Percentiles rank a stretch among this genome's conserved stretches.
Evolutionary conservation across 306 rosid genomes (phyloP).

Genomic region (Glycine latifolia): DNA sequence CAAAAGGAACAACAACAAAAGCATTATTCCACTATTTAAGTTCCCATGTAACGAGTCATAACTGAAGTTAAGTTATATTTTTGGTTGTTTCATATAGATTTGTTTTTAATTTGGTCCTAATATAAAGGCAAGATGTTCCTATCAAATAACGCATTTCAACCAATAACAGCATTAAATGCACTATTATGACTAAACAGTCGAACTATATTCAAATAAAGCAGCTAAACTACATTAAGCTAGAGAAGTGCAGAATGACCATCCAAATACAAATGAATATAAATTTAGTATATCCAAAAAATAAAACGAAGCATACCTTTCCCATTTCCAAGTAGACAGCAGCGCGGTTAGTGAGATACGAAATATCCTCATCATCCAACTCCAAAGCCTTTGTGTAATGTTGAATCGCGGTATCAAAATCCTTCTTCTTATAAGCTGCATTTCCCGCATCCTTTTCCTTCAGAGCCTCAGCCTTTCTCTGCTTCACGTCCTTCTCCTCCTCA

Average conservation of each 20-base stretch:
- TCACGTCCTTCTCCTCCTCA: constrained; percentile 58
- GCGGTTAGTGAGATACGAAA: constrained; percentile 78
- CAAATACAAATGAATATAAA: too few species aligned
- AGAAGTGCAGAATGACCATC: not conserved
- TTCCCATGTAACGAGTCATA: not conserved
- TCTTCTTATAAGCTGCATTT: constrained; percentile 91
- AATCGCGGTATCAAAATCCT: constrained; percentile 87
- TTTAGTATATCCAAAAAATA: not conserved
- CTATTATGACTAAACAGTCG: too few species aligned
- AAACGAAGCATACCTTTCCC: constrained; percentile 68
- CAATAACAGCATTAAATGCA: too few species aligned
- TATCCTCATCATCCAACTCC: constrained; percentile 86
- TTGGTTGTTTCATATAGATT: not conserved
- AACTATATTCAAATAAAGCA: too few species aligned
- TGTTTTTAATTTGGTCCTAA: not conserved
- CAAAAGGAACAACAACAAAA: not conserved
- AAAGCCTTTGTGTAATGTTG: constrained; percentile 80
- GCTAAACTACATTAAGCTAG: too few species aligned
- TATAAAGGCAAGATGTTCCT: too few species aligned
- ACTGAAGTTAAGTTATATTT: not conserved
- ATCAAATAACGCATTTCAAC: too few species aligned
- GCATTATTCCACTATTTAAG: not conserved
- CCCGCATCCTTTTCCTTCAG: constrained; percentile 88
- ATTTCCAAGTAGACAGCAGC: constrained; percentile 95
- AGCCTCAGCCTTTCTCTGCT: constrained; percentile 74